Evolutionary conservation across 805 yeast genomes (phyloP).

Genomic region (Suhomyces xylopsoci): DNA sequence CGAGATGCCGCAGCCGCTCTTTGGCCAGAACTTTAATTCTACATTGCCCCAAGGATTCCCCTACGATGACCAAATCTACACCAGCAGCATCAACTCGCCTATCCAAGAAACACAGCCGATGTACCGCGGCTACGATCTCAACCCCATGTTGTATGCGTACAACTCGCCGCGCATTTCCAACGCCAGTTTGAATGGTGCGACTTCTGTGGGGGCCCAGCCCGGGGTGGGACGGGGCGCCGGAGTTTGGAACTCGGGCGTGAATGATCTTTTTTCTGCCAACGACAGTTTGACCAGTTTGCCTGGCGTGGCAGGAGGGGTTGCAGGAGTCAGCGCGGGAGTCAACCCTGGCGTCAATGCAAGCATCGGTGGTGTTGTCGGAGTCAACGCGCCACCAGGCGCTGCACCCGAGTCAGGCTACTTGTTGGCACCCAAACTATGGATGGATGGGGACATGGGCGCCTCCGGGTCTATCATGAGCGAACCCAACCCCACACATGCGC

Average conservation of each 20-base stretch:
- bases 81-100: slow-evolving; percentile 7
- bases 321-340: slow-evolving; percentile 1
- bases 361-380: not conserved
- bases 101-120: slow-evolving; percentile 5
- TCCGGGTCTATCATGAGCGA: not conserved
- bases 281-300: slow-evolving; percentile 13
- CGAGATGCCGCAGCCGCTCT: not conserved
- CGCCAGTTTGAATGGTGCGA: slow-evolving; percentile 1
- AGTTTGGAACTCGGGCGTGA: slow-evolving; percentile 8
- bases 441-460: not conserved
- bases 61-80: slow-evolving; percentile 18
- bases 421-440: slow-evolving; percentile 9
- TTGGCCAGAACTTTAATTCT: not conserved
- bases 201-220: not conserved
- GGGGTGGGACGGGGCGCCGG: slow-evolving; percentile 1
- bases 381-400: not conserved
- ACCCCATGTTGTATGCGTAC: slow-evolving; percentile 10
- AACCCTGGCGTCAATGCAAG: not conserved
- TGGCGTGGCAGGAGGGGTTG: not conserved
- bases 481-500: slow-evolving; percentile 11
- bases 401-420: slow-evolving; percentile 5
- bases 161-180: slow-evolving; percentile 1
- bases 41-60: slow-evolving; percentile 15
- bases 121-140: slow-evolving; percentile 9
- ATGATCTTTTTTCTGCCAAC: slow-evolving; percentile 10